Percentiles rank a stretch among this genome's conserved stretches.
These are phyloP conservation scores for Nakazawaea populi DNA, from an alignment of 805 yeast genomes.

Conservation along the genomic window DNA sequence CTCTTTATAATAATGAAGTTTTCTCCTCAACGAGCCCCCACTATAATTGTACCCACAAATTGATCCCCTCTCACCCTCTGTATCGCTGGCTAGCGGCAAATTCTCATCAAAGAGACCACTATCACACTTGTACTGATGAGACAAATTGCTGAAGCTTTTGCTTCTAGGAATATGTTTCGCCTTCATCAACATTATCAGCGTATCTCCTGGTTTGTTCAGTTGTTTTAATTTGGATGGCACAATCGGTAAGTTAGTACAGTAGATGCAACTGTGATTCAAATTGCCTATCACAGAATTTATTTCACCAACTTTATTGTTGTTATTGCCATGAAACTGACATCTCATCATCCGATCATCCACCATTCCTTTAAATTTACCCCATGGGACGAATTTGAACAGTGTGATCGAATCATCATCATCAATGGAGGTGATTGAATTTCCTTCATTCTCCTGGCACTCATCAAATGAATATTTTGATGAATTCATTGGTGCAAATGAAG, in stretches of 20 bases:
- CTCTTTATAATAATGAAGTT: slow-evolving; percentile 2
- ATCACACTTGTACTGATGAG: not conserved
- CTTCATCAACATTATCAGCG: not conserved
- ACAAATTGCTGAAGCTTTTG: slow-evolving; percentile 2
- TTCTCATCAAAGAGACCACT: not conserved
- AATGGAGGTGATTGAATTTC: too few relatives aligned
- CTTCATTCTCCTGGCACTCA: too few relatives aligned
- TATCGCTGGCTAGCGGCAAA: not conserved
- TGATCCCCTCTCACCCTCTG: not conserved
- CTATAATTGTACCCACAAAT: not conserved
- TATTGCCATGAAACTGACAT: not conserved
- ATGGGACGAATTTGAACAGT: not conserved
- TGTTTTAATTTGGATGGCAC: slow-evolving; percentile 6
- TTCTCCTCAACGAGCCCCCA: slow-evolving; percentile 1
- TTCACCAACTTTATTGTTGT: too few relatives aligned
- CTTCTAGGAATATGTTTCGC: slow-evolving; percentile 1
- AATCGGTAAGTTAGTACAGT: not conserved
- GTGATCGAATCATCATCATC: not conserved
- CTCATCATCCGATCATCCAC: slow-evolving; percentile 4
- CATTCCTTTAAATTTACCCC: slow-evolving; percentile 10
- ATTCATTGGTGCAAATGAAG: too few relatives aligned
- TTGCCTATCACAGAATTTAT: too few relatives aligned
- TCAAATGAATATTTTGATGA: too few relatives aligned
- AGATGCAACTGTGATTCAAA: not conserved
- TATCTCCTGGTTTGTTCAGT: not conserved